Evolutionary conservation across 2,329 filamentous ascomycete genomes (phyloP).

Genomic region (Lachnellula cervina): DNA sequence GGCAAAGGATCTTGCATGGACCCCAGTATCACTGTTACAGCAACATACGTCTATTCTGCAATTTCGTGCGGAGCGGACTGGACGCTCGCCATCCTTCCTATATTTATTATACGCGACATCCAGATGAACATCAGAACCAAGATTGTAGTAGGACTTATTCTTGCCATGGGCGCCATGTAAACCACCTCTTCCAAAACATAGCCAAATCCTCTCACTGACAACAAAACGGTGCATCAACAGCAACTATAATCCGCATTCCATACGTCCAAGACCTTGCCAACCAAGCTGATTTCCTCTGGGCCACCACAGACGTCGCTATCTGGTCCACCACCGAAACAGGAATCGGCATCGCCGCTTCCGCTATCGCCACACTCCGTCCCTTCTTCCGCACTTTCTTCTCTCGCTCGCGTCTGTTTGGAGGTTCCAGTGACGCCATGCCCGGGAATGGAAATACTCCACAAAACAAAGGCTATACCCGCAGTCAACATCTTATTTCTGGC

Average conservation of each 20-base stretch:
- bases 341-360: conserved; percentile 37
- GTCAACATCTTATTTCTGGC: too few relatives aligned
- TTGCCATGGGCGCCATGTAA: conserved; percentile 35
- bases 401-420: conserved; percentile 10
- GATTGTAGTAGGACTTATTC: conserved; percentile 30
- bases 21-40: conserved; percentile 27
- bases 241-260: conserved; percentile 39
- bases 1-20: conserved; percentile 33
- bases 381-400: conserved; percentile 28
- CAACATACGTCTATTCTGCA: conserved; percentile 37
- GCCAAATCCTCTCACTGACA: conserved; percentile 3
- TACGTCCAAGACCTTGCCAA: conserved; percentile 36
- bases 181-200: conserved; percentile 10
- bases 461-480: too few relatives aligned
- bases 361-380: conserved; percentile 37
- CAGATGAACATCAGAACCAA: conserved; percentile 38
- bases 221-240: conserved; percentile 34
- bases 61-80: conserved; percentile 38
- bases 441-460: too few relatives aligned
- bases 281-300: conserved; percentile 35
- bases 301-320: conserved; percentile 38
- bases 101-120: conserved; percentile 38
- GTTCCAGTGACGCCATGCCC: background rate
- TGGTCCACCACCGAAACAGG: conserved; percentile 40
- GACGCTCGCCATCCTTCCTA: conserved; percentile 37